Conservation (phyloP, 2,329 filamentous ascomycete species). For the Aspergillus persii region DNA sequence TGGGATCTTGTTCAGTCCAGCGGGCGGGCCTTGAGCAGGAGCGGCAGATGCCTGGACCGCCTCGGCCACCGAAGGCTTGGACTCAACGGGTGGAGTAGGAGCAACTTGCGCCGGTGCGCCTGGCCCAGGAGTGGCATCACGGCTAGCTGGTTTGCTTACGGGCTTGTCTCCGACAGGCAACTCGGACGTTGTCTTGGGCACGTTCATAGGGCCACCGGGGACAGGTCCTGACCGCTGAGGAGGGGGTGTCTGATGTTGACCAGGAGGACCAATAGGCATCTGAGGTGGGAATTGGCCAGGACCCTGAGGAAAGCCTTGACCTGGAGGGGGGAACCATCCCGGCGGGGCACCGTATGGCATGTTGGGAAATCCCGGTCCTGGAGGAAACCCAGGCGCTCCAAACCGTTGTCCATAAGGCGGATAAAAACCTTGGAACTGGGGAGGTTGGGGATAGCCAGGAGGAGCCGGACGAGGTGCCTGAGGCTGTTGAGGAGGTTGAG, state of each 20-base stretch:
- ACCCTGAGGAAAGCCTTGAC: constrained; percentile 69
- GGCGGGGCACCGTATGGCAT: constrained; percentile 75
- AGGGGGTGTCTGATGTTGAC: constrained; percentile 38
- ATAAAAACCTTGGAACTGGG: constrained; percentile 45
- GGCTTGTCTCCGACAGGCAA: constrained; percentile 42
- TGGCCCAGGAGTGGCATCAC: constrained; percentile 34
- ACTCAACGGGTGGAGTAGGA: constrained; percentile 38
- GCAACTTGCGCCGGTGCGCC: constrained; percentile 28
- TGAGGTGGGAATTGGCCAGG: constrained; percentile 64
- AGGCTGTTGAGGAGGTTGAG: constrained; percentile 47
- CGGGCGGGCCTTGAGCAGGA: constrained; percentile 22
- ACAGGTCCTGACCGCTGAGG: constrained; percentile 36
- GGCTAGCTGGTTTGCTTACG: constrained; percentile 34
- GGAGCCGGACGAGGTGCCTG: constrained; percentile 37
- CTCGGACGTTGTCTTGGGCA: constrained; percentile 42
- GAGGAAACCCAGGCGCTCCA: constrained; percentile 51
- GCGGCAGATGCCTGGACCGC: constrained; percentile 30
- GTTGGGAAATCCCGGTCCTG: constrained; percentile 65
- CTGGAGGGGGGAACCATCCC: constrained; percentile 74
- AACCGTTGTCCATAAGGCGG: constrained; percentile 48
- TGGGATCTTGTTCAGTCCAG: constrained; percentile 22
- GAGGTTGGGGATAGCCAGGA: constrained; percentile 42
- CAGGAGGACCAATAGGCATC: constrained; percentile 58
- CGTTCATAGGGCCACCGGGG: constrained; percentile 24
- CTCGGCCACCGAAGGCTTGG: constrained; percentile 39